Base-by-base conservation (phyloP, 2,329 filamentous ascomycete species). In the Verticillium zaregamsianum region DNA sequence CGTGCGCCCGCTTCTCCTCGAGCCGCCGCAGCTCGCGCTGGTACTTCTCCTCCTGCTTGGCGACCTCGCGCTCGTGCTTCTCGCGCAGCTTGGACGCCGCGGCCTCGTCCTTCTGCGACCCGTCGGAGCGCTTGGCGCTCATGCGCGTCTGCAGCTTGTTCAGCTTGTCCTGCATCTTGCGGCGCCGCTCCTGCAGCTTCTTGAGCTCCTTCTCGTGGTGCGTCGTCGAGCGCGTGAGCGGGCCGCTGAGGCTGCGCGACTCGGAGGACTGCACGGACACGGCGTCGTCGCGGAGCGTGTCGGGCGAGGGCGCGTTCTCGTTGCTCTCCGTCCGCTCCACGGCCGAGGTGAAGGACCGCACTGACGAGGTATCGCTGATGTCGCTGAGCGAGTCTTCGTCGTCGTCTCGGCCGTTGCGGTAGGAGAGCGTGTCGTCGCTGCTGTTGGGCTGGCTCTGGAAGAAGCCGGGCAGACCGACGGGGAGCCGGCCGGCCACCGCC, bases 1-100 rank as follows among this genome's bases (percentile, higher is more conserved):
- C 90, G 62, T 81, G 82, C 62, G 80, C 78, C 57, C 85, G 84
- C 75, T 86, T 86, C 65, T 86, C 82, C 65, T 91, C 85, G 2
- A 90, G 75, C 72, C 88, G 89, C 64, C 77, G 77, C 55, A 90
- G 76, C 68, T 92, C 88, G 14, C 81, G 82, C 65, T 83, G 81
- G 67, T 88, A 87, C 66, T 87, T 89, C 56, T 87, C 87, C 66
- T 89, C 85, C 59, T 88, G 85, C 70, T 89, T 90, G 54, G 84
- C 83, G 0, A 88, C 71, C 65, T 90, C 86, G 57, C 78, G 80
- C 55, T 86, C 82, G 71, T 90, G 86, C 69, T 85, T 88, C 69
- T 89, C 86, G 33, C 83, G 81, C 8, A 86, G 79, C 71, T 86
- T 89, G 33, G 82, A 79, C 5, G 86, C 65, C 2, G 79, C 77